Evolutionary conservation across 345 rosid species (phyloP), one percentile per base, ranked within the genome.

Genomic region (Gossypium australe): DNA sequence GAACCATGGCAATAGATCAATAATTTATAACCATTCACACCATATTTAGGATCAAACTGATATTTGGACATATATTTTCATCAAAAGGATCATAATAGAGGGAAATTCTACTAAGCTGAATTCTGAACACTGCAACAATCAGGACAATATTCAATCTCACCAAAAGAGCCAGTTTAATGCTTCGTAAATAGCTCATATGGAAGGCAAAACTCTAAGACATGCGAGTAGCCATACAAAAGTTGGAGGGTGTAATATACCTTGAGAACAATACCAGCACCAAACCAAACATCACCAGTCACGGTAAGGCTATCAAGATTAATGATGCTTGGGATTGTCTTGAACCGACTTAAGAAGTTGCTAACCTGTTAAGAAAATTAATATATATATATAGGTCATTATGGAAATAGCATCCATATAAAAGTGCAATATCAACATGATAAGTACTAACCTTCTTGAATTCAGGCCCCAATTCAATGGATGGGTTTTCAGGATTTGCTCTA

Each of bases 201-300:
- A 34, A 34, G 7, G 41, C 41, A 5, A 34, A 34, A 34, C 7
- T 34, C 41, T 34, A 34, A 5, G 41, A 1, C 41, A 34, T 34
- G 41, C 41, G 41, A 34, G 41, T 34, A 34, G 41, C 41, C 5
- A 34, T 6, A 5, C 41, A 34, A 45, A 12, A 45, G 13, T 11
- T 45, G 13, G 13, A 45, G 17, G 17, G 16, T 57, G 27, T 56
- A 24, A n/a, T 20, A 49, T 87, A 95, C 99, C 99, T 91, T 93
- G 84, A 95, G 96, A 75, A 78, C 85, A 72, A 91, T 52, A 17
- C 80, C 79, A 25, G 87, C 77, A 66, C 98, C 97, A 79, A 95
- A 95, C 85, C 88, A 95, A 61, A 93, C 97, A 82, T 95, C 97
- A 78, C 98, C 98, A 44, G 94, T 72, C 65, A 95, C 99, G 88